Evolutionary conservation across 2,329 filamentous ascomycete genomes (phyloP).

Genomic region (Rhinocladiella mackenziei): DNA sequence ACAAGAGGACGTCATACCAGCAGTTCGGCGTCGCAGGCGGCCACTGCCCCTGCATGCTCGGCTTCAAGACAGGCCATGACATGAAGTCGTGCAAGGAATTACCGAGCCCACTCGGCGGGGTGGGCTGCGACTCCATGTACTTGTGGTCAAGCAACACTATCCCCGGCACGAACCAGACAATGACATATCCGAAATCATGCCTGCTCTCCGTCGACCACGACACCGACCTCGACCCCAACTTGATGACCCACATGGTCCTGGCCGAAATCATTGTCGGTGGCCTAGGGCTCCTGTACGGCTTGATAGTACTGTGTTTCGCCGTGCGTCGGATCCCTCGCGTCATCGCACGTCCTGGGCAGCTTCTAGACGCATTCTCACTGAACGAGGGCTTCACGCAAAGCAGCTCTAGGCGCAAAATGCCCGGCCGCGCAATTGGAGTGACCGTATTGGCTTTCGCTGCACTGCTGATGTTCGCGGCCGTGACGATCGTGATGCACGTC

Average conservation of each 20-base stretch:
- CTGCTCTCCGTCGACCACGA: conserved; percentile 8
- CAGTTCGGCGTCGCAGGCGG: conserved; percentile 9
- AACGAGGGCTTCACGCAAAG: background rate
- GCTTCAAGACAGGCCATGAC: conserved; percentile 12
- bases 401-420: conserved; percentile 6
- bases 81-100: conserved; percentile 8
- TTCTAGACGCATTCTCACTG: conserved; percentile 8
- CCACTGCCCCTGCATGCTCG: conserved; percentile 13
- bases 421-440: conserved; percentile 12
- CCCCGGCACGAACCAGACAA: background rate
- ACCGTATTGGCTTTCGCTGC: conserved; percentile 14
- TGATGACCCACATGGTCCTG: conserved; percentile 30
- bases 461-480: conserved; percentile 11
- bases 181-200: conserved; percentile 12
- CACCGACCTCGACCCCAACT: conserved; percentile 14
- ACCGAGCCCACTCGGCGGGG: background rate
- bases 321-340: conserved; percentile 12
- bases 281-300: conserved; percentile 39
- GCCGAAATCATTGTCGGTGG: conserved; percentile 46
- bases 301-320: conserved; percentile 13
- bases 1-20: conserved; percentile 14
- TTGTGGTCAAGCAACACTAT: conserved; percentile 11
- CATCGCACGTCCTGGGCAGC: conserved; percentile 3
- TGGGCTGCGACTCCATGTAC: conserved; percentile 11
- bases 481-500: conserved; percentile 16